Evolutionary conservation across 805 yeast species (phyloP), one percentile per base, ranked within the genome.

Genomic region (Candida vartiovaarae): DNA sequence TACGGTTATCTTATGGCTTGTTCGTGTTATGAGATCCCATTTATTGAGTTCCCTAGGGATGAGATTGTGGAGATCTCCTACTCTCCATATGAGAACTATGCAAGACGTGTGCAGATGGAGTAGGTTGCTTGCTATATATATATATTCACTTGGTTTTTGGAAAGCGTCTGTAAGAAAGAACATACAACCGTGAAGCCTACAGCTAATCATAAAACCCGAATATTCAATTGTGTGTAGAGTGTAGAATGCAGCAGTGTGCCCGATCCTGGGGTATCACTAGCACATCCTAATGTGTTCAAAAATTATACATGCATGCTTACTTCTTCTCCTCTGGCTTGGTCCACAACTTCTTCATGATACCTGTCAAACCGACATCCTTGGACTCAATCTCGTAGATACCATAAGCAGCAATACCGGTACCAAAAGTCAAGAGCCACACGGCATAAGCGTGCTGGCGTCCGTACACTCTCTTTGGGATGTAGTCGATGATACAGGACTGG

Each of bases 1-100:
- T 93, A 89, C 57, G 99, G 98, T 4, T 93, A 93, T 64, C 71
- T 91, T 55, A 87, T 93, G 96, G 93, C 96, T 6, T 82, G 87
- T 52, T 78, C 91, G 3, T 85, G 93, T 53, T 72, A 73, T 48
- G 97, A 90, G 53, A 88, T 93, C 46, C 97, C 99, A 5, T 67
- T 70, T 34, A 68, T 91, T 41, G 69, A 76, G 48, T 90, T 93
- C 64, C 81, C 91, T 33, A 77, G 86, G 45, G 77, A 85, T 59
- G 93, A 88, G 56, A 74, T 93, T 41, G 85, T 90, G 48, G 95
- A 91, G 64, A 81, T 93, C 32, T 76, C 84, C 35, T 90, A 89
- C 61, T 83, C 84, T 49, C 95, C 96, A 0, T 89, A 89, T 62
- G 76, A 80, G 50, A 88, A 88, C 61, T 68, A 71, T 35, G 87